These are phyloP conservation scores for Fusarium sp. DNA, from an alignment of 2,329 filamentous ascomycete species.

Conservation along the genomic window DNA sequence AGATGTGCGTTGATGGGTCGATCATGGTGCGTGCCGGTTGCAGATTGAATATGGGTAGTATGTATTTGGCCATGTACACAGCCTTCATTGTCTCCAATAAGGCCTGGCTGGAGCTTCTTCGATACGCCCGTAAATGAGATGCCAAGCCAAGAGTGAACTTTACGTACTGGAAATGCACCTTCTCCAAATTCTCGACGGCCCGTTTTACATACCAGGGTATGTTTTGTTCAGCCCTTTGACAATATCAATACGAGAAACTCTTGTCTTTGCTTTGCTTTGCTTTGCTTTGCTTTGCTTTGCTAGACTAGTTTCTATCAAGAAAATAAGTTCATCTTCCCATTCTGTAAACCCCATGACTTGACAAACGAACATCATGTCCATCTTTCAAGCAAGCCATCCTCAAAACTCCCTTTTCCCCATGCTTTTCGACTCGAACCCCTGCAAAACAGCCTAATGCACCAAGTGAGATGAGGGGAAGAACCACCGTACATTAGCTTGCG, in stretches of 20 bases:
- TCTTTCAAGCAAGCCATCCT: not conserved
- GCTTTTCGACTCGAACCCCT: not conserved
- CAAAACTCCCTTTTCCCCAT: constrained; percentile 17
- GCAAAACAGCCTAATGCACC: constrained; percentile 2
- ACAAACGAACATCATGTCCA: not conserved
- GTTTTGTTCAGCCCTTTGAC: not conserved
- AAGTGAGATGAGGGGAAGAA: constrained; percentile 31
- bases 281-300: too few relatives aligned
- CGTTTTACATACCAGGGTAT: not conserved
- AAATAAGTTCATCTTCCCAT: not conserved
- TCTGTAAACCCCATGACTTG: not conserved
- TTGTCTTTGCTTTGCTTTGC: too few relatives aligned
- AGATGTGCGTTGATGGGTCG: constrained; percentile 15
- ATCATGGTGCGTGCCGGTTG: constrained; percentile 12
- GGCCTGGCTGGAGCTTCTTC: not conserved
- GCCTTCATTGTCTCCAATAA: not conserved
- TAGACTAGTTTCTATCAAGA: not conserved
- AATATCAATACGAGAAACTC: not conserved
- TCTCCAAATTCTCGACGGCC: constrained; percentile 9
- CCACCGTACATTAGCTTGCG: constrained; percentile 27
- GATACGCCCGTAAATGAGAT: not conserved
- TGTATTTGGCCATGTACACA: not conserved
- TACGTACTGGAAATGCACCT: constrained; percentile 1
- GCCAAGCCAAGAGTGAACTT: not conserved
- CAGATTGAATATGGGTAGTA: constrained; percentile 1